phyloP scores from a whole-genome alignment of 768 basidiomycete species.

The Mycena metata region DNA sequence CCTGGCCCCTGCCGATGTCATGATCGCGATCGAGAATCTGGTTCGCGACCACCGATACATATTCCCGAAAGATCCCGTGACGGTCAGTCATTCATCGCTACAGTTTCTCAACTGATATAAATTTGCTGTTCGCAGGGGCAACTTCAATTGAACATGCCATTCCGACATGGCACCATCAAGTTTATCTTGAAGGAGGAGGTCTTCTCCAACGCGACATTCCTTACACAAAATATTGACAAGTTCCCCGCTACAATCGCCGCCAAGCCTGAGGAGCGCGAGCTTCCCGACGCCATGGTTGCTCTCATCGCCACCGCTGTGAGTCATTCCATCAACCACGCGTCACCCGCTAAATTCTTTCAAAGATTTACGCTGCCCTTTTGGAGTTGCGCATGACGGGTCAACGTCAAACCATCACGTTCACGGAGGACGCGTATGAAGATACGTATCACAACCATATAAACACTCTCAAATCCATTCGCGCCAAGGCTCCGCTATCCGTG shows the following conservation, averaged over 20 bases:
- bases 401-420: slow-evolving; percentile 19
- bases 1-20: no score
- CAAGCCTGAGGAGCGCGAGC: slow-evolving; percentile 5
- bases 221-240: slow-evolving; percentile 11
- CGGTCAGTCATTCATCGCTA: no score
- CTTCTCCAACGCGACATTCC: slow-evolving; percentile 3
- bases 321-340: neutral
- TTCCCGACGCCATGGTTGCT: slow-evolving; percentile 15
- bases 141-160: neutral
- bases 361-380: slow-evolving; percentile 17
- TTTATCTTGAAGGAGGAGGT: slow-evolving; percentile 17
- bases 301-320: slow-evolving; percentile 10
- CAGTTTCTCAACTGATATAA: no score
- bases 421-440: slow-evolving; percentile 20
- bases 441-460: slow-evolving; percentile 18
- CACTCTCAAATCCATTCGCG: neutral
- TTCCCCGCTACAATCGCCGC: neutral
- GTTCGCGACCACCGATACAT: no score
- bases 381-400: slow-evolving; percentile 18
- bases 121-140: slow-evolving; percentile 3
- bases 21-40: no score
- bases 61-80: no score
- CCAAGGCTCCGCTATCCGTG: neutral
- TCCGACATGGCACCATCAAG: slow-evolving; percentile 5
- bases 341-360: neutral